Conservation (phyloP, 225 moss, liverwort and hornwort species). For the Takakia lepidozioides region DNA sequence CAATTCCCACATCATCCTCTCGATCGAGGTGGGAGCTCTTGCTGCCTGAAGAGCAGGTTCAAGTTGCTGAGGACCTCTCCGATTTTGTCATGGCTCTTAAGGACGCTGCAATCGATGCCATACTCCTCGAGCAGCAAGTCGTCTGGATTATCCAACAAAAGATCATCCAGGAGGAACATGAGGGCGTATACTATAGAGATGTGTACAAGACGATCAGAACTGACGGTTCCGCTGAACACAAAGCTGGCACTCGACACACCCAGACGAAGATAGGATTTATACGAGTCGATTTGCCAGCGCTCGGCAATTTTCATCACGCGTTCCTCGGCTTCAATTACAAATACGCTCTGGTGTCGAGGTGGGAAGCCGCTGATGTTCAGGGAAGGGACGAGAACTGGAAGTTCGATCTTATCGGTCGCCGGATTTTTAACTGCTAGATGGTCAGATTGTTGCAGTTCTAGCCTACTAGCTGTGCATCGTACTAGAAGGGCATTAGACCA, state of each 20-base stretch:
- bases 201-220: neutral
- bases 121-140: no score
- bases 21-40: no score
- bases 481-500: no score
- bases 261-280: neutral
- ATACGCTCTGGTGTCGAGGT: neutral
- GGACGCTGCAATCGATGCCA: no score
- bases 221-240: neutral
- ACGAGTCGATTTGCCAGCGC: neutral
- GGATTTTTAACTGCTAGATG: no score
- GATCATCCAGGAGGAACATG: neutral
- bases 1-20: no score
- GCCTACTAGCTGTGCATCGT: no score
- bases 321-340: no score
- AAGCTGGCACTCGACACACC: neutral
- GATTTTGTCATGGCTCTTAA: neutral
- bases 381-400: constrained; percentile 10
- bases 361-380: constrained; percentile 11
- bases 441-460: no score
- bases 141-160: constrained; percentile 1
- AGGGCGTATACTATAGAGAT: neutral
- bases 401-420: no score
- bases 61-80: constrained; percentile 1
- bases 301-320: no score
- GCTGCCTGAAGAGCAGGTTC: no score